Percentiles rank a stretch among this genome's conserved stretches.
These are phyloP conservation scores for Plasmopara muralis DNA, from an alignment of 352 stramenopile species.

Conservation along the genomic window DNA sequence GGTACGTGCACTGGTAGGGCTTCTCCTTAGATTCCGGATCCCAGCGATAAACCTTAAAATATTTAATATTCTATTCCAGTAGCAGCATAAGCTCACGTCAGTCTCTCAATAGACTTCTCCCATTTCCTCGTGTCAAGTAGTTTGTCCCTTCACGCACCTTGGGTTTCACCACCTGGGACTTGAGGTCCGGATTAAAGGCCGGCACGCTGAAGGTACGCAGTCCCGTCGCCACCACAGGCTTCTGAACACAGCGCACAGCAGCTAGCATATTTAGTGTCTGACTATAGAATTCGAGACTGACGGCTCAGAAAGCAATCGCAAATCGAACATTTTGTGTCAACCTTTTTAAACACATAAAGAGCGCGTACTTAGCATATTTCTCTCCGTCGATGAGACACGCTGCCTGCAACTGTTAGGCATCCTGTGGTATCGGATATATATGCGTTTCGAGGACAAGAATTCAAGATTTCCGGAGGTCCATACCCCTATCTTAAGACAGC, in stretches of 20 bases:
- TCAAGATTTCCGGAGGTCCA: conserved; percentile 28
- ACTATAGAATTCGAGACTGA: conserved; percentile 32
- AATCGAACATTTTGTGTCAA: conserved; percentile 17
- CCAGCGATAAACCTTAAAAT: conserved; percentile 99
- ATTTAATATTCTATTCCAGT: conserved; percentile 89
- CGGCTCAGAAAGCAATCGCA: conserved; percentile 15
- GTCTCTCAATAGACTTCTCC: not conserved
- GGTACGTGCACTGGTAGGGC: conserved; percentile 94
- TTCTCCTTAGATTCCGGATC: conserved; percentile 94
- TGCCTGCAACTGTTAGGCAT: not conserved
- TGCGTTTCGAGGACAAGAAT: conserved; percentile 1
- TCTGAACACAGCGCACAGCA: conserved; percentile 24
- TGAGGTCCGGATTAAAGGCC: conserved; percentile 53
- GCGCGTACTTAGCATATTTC: conserved; percentile 15
- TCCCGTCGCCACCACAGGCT: conserved; percentile 32
- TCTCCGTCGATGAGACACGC: not conserved
- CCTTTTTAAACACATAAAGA: conserved; percentile 8
- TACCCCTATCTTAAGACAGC: not conserved
- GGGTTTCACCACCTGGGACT: conserved; percentile 60
- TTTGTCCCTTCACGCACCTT: conserved; percentile 40
- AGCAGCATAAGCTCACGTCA: conserved; percentile 10
- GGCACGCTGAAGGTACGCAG: conserved; percentile 52
- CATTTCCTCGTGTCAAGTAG: not conserved
- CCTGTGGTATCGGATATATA: conserved; percentile 2
- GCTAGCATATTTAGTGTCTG: conserved; percentile 26